Evolutionary conservation across 257 asterid genomes (phyloP).

Genomic region (Cinchona pubescens): DNA sequence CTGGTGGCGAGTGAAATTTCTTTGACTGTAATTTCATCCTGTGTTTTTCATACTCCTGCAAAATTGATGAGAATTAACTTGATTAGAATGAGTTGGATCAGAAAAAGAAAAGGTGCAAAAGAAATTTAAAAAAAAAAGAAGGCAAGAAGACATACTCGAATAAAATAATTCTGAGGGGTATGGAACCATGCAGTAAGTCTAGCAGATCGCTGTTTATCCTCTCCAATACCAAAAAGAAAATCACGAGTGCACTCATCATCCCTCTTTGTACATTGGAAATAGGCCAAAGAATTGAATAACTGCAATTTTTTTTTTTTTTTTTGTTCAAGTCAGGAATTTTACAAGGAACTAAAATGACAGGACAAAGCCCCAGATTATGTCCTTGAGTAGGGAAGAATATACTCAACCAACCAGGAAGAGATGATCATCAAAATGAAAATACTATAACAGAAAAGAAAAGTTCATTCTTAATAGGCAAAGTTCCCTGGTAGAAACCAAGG

Average conservation of each 20-base stretch:
- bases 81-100: not conserved
- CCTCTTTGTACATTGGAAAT: conserved; percentile 49
- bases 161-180: conserved; percentile 78
- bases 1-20: conserved; percentile 35
- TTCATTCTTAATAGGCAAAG: not conserved
- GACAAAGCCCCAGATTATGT: not conserved
- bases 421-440: not conserved
- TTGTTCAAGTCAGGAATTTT: conserved; percentile 22
- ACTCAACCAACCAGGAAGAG: not conserved
- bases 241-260: conserved; percentile 91
- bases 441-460: not conserved
- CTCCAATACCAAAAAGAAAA: conserved; percentile 83
- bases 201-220: conserved; percentile 89
- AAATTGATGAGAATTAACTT: conserved; percentile 12
- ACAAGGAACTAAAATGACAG: not conserved
- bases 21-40: conserved; percentile 42
- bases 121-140: not conserved
- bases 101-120: not conserved
- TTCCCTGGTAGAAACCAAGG: not conserved
- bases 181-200: conserved; percentile 99
- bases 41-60: conserved; percentile 69
- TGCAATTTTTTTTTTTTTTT: conserved; percentile 39
- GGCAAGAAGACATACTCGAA: conserved; percentile 45
- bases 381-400: not conserved
- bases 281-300: conserved; percentile 93